Conservation (phyloP, 257 asterid genomes). For the Nicotiana undulata region DNA sequence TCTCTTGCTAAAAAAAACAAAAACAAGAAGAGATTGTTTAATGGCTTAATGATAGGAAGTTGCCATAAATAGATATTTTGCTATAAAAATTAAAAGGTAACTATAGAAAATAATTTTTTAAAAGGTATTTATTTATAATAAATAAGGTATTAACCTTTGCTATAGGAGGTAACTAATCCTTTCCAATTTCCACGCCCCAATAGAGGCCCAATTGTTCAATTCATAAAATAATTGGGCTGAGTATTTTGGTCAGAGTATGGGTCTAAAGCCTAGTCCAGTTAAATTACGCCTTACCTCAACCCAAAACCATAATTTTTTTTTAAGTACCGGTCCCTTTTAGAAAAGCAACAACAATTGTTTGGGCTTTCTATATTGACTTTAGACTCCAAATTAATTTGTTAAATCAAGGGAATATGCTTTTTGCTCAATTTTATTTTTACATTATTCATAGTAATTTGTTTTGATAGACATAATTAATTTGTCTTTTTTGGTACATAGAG, state of each 20-base stretch:
- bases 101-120: too few species aligned
- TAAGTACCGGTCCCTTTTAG: neutral
- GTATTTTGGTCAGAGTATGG: neutral
- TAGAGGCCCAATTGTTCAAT: neutral
- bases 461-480: neutral
- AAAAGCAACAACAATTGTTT: neutral
- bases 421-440: neutral
- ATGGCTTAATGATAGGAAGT: too few species aligned
- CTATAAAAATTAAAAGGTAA: too few species aligned
- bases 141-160: too few species aligned
- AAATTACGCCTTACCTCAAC: neutral
- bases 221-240: neutral
- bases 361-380: neutral
- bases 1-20: too few species aligned
- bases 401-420: neutral
- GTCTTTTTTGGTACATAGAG: neutral
- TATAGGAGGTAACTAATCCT: too few species aligned
- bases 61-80: too few species aligned
- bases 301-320: neutral
- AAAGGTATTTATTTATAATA: too few species aligned
- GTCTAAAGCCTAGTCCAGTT: neutral
- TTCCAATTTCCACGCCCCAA: neutral
- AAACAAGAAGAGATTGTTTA: too few species aligned
- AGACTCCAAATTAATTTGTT: neutral
- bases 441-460: neutral